phyloP scores from a whole-genome alignment of 106 monocot genomes.

The Acorus calamus region DNA sequence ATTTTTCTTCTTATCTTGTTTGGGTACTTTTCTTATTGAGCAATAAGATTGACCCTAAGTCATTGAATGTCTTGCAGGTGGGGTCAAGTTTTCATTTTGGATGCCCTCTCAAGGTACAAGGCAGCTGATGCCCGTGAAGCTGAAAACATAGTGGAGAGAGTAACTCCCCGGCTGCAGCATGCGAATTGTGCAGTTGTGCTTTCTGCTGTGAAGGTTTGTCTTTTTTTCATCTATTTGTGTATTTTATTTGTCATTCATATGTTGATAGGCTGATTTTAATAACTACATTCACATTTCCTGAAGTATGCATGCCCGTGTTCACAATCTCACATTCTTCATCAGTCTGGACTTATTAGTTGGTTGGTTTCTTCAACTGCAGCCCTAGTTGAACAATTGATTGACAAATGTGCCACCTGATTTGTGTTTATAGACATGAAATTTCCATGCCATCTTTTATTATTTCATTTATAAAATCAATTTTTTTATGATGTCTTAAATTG shows the following conservation, averaged over 20 bases:
- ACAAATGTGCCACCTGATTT: too few relatives aligned
- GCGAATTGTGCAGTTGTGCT: conserved; percentile 99
- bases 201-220: conserved; percentile 90
- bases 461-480: too few relatives aligned
- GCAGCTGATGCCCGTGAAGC: conserved; percentile 92
- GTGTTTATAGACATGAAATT: too few relatives aligned
- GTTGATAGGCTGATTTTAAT: background rate
- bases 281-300: background rate
- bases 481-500: conserved; percentile 9
- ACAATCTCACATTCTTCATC: too few relatives aligned
- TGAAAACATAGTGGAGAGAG: conserved; percentile 93
- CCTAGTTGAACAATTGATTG: too few relatives aligned
- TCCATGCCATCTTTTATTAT: too few relatives aligned
- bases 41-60: too few relatives aligned
- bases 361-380: too few relatives aligned
- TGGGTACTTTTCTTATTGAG: too few relatives aligned
- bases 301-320: too few relatives aligned
- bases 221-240: background rate
- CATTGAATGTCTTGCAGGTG: conserved; percentile 41
- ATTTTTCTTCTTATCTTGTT: too few relatives aligned
- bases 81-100: conserved; percentile 98
- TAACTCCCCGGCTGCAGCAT: conserved; percentile 97
- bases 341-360: too few relatives aligned
- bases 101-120: conserved; percentile 90
- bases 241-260: background rate